Conservation (phyloP, 495 filamentous ascomycete species). For the Podospora tetraspora region DNA sequence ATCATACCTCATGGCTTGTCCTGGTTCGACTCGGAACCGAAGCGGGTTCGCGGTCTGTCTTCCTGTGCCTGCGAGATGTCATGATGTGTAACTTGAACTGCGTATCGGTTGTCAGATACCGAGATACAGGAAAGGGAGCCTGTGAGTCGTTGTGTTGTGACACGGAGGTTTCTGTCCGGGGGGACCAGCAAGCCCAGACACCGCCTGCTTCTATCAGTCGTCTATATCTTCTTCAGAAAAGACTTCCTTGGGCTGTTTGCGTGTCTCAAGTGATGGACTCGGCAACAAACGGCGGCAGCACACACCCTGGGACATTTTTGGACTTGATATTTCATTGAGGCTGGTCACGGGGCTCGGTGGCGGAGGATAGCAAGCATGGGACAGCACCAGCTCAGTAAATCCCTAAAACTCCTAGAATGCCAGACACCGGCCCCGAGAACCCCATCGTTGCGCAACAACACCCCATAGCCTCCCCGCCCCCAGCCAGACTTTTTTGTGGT, state of each 20-base stretch:
- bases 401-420: background rate
- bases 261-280: background rate
- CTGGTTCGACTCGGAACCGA: background rate
- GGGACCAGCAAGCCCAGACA: background rate
- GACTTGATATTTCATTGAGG: background rate
- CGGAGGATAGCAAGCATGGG: background rate
- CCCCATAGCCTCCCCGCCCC: background rate
- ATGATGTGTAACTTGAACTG: background rate
- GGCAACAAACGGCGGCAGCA: background rate
- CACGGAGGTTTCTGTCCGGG: background rate
- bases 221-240: background rate
- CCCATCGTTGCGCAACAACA: background rate
- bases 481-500: background rate
- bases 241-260: background rate
- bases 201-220: background rate
- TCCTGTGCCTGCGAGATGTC: background rate
- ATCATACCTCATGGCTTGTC: background rate
- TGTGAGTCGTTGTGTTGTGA: background rate
- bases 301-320: background rate
- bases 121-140: background rate
- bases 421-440: background rate
- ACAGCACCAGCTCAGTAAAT: background rate
- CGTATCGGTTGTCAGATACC: background rate
- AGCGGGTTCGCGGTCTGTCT: background rate
- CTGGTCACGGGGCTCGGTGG: background rate